Percentiles rank a stretch among this genome's conserved stretches.
Evolutionary conservation across 352 stramenopile genomes (phyloP).

Genomic region (Pythium aquatile): DNA sequence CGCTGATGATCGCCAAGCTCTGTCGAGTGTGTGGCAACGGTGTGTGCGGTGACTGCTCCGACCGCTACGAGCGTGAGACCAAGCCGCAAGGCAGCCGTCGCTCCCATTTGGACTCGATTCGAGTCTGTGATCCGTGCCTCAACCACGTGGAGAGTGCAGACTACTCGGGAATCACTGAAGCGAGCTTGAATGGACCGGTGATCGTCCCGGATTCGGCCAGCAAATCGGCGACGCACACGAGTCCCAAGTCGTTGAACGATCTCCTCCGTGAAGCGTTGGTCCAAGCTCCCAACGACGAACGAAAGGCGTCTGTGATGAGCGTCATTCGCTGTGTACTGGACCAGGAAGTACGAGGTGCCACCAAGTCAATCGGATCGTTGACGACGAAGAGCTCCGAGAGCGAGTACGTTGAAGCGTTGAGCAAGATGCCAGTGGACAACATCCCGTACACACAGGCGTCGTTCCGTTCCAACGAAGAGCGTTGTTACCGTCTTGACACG

Average conservation of each 20-base stretch:
- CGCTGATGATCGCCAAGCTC: constrained; percentile 33
- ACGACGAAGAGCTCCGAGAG: too few relatives aligned
- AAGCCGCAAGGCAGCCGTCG: background rate
- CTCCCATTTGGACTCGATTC: constrained; percentile 26
- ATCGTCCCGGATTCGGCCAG: background rate
- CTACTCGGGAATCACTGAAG: constrained; percentile 32
- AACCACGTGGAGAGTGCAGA: constrained; percentile 51
- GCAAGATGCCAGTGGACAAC: too few relatives aligned
- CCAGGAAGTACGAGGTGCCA: constrained; percentile 26
- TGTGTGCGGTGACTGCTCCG: constrained; percentile 51
- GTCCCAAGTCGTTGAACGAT: constrained; percentile 12
- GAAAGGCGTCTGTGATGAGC: constrained; percentile 39
- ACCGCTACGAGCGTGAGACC: constrained; percentile 29
- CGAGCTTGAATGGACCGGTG: constrained; percentile 24
- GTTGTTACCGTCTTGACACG: too few relatives aligned
- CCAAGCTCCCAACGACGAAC: constrained; percentile 29
- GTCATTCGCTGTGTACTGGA: constrained; percentile 54
- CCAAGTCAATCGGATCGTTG: too few relatives aligned
- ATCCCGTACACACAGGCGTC: too few relatives aligned
- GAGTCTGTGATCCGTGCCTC: constrained; percentile 55
- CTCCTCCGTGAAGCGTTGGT: constrained; percentile 41
- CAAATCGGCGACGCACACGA: too few relatives aligned
- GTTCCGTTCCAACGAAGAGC: too few relatives aligned
- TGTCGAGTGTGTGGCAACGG: constrained; percentile 61
- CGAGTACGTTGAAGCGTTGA: too few relatives aligned